Base-by-base conservation (phyloP, 2,329 filamentous ascomycete genomes). In the Ascochyta pisi region DNA sequence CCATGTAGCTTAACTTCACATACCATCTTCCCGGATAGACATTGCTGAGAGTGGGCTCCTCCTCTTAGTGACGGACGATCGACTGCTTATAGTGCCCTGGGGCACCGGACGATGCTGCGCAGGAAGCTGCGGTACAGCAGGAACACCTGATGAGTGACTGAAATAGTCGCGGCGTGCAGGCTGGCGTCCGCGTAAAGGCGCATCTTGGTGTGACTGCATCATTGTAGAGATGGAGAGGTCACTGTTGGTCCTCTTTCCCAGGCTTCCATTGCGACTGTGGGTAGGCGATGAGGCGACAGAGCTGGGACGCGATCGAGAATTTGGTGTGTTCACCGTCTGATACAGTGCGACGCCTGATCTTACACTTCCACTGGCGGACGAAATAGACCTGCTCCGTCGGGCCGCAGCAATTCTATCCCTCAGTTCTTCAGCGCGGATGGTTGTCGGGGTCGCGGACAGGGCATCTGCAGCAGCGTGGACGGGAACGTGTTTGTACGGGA, bases 401-500 rank as follows among this genome's bases (percentile, higher is more conserved):
- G 61, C 64, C 16, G 62, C 57, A 26, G 60, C 64, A 13, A 70
- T 64, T 15, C 54, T 61, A 5, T 54, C 59, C 27, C 50, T 60
- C 26, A 56, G 33, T 44, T 68, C 61, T 45, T 66, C 62, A 16
- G 57, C 40, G 45, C 43, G 55, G 27, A 61, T 58, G 34, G 35
- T 53, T 22, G 46, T 50, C 23, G 66, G 60, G n/a, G 49, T 57
- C 16, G 56, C 50, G 44, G 60, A 48, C 19, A 67, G 37, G 23
- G 68, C 65, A 38, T 73, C 69, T 44, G 64, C 61, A 19, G 57
- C 63, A n/a, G 68, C 68, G 55, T 70, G 66, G 9, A 64, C 66
- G 6, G 69, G 65, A 22, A 68, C 35, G 51, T 71, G 67, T 47
- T 62, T 68, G 54, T 65, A 68, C 7, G 66, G 65, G 29, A 58